phyloP scores from a whole-genome alignment of 331 rosid genomes.

The Prunus yedoensis region DNA sequence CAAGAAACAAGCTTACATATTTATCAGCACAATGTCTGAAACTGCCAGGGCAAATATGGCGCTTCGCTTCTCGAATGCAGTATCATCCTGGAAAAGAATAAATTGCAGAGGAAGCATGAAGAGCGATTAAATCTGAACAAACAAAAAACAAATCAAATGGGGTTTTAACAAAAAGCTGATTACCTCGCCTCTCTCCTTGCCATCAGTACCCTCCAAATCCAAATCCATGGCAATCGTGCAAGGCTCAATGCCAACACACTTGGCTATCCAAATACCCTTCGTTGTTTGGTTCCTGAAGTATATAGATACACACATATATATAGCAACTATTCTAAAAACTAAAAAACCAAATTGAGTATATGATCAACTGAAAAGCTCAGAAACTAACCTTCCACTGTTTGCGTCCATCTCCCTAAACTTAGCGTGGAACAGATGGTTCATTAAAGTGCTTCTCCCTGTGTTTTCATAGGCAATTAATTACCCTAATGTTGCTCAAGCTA shows the following conservation, averaged over 20 bases:
- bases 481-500: background rate
- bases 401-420: constrained; percentile 96
- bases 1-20: constrained; percentile 37
- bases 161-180: background rate
- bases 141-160: background rate
- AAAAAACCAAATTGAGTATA: background rate
- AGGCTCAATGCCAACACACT: constrained; percentile 79
- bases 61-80: constrained; percentile 57
- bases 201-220: constrained; percentile 99
- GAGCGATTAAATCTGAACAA: background rate
- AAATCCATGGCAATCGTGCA: constrained; percentile 93
- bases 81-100: constrained; percentile 41
- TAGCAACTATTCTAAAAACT: background rate
- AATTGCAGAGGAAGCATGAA: background rate
- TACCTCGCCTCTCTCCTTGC: constrained; percentile 99
- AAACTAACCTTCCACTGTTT: constrained; percentile 71
- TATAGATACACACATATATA: background rate
- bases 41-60: constrained; percentile 53
- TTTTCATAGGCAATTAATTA: background rate
- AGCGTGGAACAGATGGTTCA: constrained; percentile 84
- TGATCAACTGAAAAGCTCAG: background rate
- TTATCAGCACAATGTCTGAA: constrained; percentile 53
- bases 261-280: constrained; percentile 92
- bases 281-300: constrained; percentile 84
- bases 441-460: constrained; percentile 87